phyloP scores from a whole-genome alignment of 1,284 basidiomycete species.

The Melampsora larici-populina region DNA sequence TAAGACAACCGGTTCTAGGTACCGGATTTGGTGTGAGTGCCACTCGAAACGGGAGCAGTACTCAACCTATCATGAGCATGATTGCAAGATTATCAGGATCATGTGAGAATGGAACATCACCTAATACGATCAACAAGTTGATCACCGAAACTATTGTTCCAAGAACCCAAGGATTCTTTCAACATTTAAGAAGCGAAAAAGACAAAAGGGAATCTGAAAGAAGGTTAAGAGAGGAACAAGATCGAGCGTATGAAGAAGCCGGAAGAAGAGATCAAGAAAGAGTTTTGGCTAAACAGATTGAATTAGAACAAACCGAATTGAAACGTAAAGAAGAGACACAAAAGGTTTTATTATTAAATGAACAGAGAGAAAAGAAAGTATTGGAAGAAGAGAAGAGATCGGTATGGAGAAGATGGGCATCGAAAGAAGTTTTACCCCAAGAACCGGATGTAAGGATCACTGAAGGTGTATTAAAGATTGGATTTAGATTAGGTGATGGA shows the following conservation, averaged over 20 bases:
- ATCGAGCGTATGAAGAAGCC: constrained; percentile 38
- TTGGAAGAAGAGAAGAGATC: constrained; percentile 16
- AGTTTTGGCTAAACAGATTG: constrained; percentile 32
- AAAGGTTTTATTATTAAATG: neutral
- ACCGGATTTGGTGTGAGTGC: neutral
- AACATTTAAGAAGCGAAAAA: constrained; percentile 19
- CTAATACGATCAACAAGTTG: constrained; percentile 3
- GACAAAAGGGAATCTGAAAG: constrained; percentile 18
- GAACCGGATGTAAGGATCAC: constrained; percentile 5
- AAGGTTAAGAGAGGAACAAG: constrained; percentile 31
- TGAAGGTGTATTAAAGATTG: constrained; percentile 8
- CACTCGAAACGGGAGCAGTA: neutral
- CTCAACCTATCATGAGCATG: constrained; percentile 17
- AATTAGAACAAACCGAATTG: constrained; percentile 14
- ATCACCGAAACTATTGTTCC: constrained; percentile 27
- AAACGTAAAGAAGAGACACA: neutral
- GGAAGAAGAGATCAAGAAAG: constrained; percentile 31
- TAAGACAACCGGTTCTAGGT: constrained; percentile 14
- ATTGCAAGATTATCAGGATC: constrained; percentile 28
- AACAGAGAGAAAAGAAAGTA: neutral
- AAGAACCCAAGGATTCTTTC: constrained; percentile 11
- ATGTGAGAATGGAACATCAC: neutral
- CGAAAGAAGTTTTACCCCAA: neutral
- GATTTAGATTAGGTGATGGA: constrained; percentile 29
- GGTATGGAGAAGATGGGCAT: constrained; percentile 30